Evolutionary conservation across 2,329 filamentous ascomycete species (phyloP).

Genomic region (Colletotrichum graminicola): DNA sequence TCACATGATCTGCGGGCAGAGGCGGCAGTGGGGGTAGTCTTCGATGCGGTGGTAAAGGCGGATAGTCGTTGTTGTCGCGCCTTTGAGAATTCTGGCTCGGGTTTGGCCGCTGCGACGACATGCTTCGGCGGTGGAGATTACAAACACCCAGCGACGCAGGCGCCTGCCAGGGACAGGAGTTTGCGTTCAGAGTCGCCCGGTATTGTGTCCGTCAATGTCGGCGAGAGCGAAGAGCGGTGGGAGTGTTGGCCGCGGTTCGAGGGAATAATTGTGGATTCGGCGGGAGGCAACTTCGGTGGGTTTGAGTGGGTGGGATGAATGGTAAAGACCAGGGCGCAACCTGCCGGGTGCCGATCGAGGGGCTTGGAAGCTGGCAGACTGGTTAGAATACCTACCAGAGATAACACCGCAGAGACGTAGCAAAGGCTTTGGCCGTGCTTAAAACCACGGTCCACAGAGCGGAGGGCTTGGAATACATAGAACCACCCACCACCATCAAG

Average conservation of each 20-base stretch:
- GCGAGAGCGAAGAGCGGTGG: background rate
- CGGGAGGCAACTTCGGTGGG: slow-evolving; percentile 12
- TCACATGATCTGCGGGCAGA: slow-evolving; percentile 19
- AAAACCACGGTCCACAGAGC: background rate
- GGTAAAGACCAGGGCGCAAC: slow-evolving; percentile 3
- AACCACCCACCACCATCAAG: slow-evolving; percentile 19
- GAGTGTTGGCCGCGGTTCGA: slow-evolving; percentile 8
- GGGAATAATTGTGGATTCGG: slow-evolving; percentile 29
- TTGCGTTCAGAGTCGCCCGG: background rate
- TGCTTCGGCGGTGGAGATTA: slow-evolving; percentile 31
- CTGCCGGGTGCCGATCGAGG: slow-evolving; percentile 15
- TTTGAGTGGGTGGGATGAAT: slow-evolving; percentile 3
- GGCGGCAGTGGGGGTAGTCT: slow-evolving; percentile 50
- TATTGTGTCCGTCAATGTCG: background rate
- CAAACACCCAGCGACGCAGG: slow-evolving; percentile 43
- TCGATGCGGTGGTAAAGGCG: slow-evolving; percentile 48
- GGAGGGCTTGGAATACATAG: slow-evolving; percentile 9
- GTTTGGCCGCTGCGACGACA: slow-evolving; percentile 41
- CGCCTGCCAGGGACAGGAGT: slow-evolving; percentile 15
- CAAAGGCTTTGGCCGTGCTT: background rate
- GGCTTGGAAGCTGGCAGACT: background rate
- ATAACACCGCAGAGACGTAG: background rate
- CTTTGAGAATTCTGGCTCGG: slow-evolving; percentile 46
- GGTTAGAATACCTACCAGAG: background rate
- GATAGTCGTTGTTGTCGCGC: slow-evolving; percentile 50